These are phyloP conservation scores for Uronychia binucleata DNA, from an alignment of 73 alveolate genomes.

Conservation along the genomic window DNA sequence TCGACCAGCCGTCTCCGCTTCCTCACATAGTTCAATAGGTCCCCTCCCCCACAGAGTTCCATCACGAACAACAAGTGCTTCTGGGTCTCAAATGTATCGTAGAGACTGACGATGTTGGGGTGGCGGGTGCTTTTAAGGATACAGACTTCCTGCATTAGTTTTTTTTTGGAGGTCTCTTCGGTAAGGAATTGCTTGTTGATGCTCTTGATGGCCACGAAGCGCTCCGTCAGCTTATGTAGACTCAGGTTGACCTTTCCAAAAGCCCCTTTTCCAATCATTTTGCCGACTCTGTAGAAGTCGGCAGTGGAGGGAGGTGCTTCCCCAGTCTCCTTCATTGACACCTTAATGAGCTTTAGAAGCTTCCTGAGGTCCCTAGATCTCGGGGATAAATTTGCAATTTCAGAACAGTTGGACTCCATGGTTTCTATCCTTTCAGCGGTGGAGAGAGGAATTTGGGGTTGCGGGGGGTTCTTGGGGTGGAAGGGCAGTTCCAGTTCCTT, in stretches of 20 bases:
- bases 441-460: neutral
- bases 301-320: constrained; percentile 46
- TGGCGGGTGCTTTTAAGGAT: constrained; percentile 40
- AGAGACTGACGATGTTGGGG: constrained; percentile 58
- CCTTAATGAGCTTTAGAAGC: constrained; percentile 26
- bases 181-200: constrained; percentile 73
- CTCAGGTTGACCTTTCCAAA: constrained; percentile 88
- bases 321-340: constrained; percentile 25
- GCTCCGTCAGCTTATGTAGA: constrained; percentile 76
- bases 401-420: constrained; percentile 9
- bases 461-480: neutral
- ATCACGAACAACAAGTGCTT: constrained; percentile 93
- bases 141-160: constrained; percentile 74
- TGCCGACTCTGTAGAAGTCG: constrained; percentile 61
- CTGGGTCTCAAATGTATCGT: constrained; percentile 72
- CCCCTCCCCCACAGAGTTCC: constrained; percentile 93
- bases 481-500: neutral
- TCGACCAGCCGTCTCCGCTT: constrained; percentile 65
- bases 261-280: constrained; percentile 88
- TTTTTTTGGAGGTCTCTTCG: constrained; percentile 69
- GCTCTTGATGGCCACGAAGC: constrained; percentile 80
- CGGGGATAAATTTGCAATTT: constrained; percentile 10
- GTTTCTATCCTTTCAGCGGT: constrained; percentile 9
- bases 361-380: constrained; percentile 32
- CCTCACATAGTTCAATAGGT: constrained; percentile 69